These are phyloP conservation scores for Carex scoparia DNA, from an alignment of 176 grass and related monocot species.

Conservation along the genomic window DNA sequence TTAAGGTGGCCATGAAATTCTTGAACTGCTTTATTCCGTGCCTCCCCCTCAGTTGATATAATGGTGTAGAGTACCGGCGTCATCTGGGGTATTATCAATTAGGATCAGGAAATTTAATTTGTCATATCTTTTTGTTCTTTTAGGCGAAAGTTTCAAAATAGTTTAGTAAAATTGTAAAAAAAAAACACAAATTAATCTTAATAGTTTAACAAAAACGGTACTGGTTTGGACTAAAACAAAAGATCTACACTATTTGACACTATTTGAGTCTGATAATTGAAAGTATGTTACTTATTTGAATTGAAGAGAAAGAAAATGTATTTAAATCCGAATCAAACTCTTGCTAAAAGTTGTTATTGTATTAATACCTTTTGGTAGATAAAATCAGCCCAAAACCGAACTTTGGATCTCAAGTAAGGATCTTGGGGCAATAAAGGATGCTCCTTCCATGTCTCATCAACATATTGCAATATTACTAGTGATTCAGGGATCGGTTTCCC, in stretches of 20 bases:
- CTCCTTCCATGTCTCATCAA: conserved; percentile 31
- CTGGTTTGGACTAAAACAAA: too few species aligned
- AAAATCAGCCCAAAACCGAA: conserved; percentile 37
- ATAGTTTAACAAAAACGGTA: too few species aligned
- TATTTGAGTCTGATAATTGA: not conserved
- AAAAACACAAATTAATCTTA: not conserved
- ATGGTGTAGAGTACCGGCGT: not conserved
- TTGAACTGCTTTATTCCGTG: conserved; percentile 11
- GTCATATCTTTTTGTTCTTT: not conserved
- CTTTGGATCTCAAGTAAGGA: conserved; percentile 21
- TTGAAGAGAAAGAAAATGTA: not conserved
- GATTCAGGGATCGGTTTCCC: conserved; percentile 31
- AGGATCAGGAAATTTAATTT: not conserved
- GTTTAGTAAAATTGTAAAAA: too few species aligned
- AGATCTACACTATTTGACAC: too few species aligned
- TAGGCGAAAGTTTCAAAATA: not conserved
- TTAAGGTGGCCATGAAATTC: not conserved
- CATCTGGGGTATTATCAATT: not conserved
- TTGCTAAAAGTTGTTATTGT: not conserved
- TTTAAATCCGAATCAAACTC: not conserved
- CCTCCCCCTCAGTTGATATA: conserved; percentile 1
- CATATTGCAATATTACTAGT: conserved; percentile 24
- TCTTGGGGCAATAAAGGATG: conserved; percentile 26
- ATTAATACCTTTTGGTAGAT: conserved; percentile 37
- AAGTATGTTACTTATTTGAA: not conserved